Conservation (phyloP, 495 filamentous ascomycete species). For the Lepidopterella palustris region DNA sequence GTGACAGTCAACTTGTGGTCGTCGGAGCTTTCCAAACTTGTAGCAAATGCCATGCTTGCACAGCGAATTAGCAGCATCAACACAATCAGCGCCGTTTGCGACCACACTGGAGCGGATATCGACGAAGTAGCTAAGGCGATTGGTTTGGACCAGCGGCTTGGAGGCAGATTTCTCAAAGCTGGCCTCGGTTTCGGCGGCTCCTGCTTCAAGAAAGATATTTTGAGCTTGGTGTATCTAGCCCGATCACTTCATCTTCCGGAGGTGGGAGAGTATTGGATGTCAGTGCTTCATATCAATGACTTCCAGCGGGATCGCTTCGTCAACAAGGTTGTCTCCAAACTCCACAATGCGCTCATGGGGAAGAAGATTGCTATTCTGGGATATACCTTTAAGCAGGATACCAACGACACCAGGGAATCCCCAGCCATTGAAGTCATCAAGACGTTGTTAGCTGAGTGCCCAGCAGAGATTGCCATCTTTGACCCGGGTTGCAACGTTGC, state of each 20-base stretch:
- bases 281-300: neutral
- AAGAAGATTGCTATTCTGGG: constrained; percentile 2
- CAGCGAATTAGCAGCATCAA: constrained; percentile 83
- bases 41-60: constrained; percentile 74
- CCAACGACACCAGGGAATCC: neutral
- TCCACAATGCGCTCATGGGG: neutral
- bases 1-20: constrained; percentile 72
- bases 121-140: constrained; percentile 64
- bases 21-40: constrained; percentile 72
- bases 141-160: constrained; percentile 66
- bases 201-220: constrained; percentile 5
- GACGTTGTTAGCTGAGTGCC: neutral
- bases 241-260: neutral
- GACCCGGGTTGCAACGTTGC: neutral
- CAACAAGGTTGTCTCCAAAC: neutral
- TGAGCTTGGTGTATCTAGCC: neutral
- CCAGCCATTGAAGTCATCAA: constrained; percentile 1
- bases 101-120: constrained; percentile 68
- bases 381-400: constrained; percentile 1
- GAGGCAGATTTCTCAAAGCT: constrained; percentile 67
- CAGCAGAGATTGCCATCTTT: neutral
- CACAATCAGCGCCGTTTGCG: constrained; percentile 52
- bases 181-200: constrained; percentile 56
- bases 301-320: neutral
- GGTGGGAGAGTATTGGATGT: constrained; percentile 1